Evolutionary conservation across 2,329 filamentous ascomycete species (phyloP).

Genomic region (Diaporthe ilicicola): DNA sequence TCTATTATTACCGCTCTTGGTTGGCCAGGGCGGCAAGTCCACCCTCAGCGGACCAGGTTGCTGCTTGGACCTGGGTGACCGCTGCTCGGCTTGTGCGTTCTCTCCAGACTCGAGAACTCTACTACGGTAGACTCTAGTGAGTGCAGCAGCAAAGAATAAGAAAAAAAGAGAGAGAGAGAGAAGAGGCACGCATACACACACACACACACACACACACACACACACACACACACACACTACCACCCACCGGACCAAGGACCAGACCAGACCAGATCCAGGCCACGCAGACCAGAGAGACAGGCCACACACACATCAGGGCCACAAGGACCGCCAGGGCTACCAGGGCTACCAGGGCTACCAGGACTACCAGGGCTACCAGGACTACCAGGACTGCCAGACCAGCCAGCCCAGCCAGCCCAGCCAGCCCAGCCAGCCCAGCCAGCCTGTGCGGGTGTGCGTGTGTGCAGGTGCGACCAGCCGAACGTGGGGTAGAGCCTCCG

Average conservation of each 20-base stretch:
- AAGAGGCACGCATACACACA: not conserved
- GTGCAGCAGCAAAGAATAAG: not conserved
- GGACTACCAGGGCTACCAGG: not conserved
- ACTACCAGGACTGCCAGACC: slow-evolving; percentile 25
- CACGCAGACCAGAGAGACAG: not conserved
- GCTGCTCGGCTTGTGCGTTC: slow-evolving; percentile 34
- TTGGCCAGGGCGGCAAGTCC: slow-evolving; percentile 28
- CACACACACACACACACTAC: too few relatives aligned
- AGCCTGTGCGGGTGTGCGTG: slow-evolving; percentile 23
- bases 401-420: slow-evolving; percentile 28
- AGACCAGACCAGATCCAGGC: not conserved
- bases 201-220: too few relatives aligned
- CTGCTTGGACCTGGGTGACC: slow-evolving; percentile 25
- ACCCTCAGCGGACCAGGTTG: slow-evolving; percentile 22
- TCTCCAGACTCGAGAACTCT: not conserved
- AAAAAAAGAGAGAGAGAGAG: not conserved
- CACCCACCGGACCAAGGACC: not conserved
- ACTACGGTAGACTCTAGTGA: slow-evolving; percentile 6
- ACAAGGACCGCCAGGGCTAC: not conserved
- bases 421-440: slow-evolving; percentile 31
- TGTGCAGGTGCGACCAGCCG: slow-evolving; percentile 37
- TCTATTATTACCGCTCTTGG: slow-evolving; percentile 32
- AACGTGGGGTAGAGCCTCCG: slow-evolving; percentile 42
- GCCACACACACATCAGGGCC: not conserved
- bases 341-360: not conserved